Evolutionary conservation across 75 land plant species (phyloP).

Genomic region (Picea glauca): DNA sequence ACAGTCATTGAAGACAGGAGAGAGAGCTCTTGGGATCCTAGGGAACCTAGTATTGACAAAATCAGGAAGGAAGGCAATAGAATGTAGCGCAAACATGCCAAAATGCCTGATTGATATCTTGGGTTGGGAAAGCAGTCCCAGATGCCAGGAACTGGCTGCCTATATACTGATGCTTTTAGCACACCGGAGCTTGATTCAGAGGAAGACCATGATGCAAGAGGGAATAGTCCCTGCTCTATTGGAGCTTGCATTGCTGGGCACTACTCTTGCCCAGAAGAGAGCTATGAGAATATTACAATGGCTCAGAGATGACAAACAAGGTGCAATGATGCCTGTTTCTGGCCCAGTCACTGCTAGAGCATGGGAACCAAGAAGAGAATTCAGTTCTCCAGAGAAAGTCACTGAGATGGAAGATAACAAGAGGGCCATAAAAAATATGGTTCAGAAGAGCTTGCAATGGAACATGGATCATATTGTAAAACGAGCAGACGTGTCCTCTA

Average conservation of each 20-base stretch:
- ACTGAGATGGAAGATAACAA: constrained; percentile 29
- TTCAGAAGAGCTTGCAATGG: constrained; percentile 69
- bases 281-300: constrained; percentile 66
- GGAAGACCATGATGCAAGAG: constrained; percentile 52
- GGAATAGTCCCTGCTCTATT: constrained; percentile 71
- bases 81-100: constrained; percentile 29
- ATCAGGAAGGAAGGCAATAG: constrained; percentile 48
- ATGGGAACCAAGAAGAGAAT: neutral
- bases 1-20: constrained; percentile 20
- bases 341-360: constrained; percentile 37
- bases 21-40: constrained; percentile 53
- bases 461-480: constrained; percentile 74
- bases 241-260: constrained; percentile 70
- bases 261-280: constrained; percentile 71
- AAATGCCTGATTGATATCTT: constrained; percentile 50
- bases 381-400: constrained; percentile 25
- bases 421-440: constrained; percentile 66
- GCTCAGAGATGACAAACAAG: constrained; percentile 49
- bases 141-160: constrained; percentile 70
- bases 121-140: constrained; percentile 48
- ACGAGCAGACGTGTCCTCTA: constrained; percentile 31
- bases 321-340: constrained; percentile 35
- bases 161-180: constrained; percentile 83
- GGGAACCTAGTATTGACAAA: constrained; percentile 55
- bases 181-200: constrained; percentile 45